A percentile compares a stretch with the other conserved stretches of the same genome.
phyloP scores from a whole-genome alignment of 1,284 basidiomycete genomes.

The Anthracocystis panici-leucophaei region DNA sequence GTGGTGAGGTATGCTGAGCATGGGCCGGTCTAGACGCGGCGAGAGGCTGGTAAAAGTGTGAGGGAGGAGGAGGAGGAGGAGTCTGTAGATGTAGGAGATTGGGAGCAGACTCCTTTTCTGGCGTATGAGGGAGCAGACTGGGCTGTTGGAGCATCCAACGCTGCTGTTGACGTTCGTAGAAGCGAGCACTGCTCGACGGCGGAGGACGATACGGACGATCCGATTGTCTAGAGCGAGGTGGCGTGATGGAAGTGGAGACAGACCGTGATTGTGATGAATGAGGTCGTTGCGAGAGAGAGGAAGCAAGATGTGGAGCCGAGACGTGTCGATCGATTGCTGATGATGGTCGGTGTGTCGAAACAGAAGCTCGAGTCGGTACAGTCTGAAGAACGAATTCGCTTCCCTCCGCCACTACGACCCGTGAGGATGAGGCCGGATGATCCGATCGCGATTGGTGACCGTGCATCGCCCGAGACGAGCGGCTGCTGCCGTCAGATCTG shows the following conservation, averaged over 20 bases:
- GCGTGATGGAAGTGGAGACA: slow-evolving; percentile 21
- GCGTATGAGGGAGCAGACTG: not conserved
- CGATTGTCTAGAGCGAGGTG: slow-evolving; percentile 18
- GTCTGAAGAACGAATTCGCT: slow-evolving; percentile 42
- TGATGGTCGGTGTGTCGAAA: slow-evolving; percentile 7
- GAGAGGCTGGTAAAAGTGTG: not conserved
- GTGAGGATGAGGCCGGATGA: slow-evolving; percentile 8
- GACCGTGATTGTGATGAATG: slow-evolving; percentile 11
- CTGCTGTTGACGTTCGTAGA: slow-evolving; percentile 41
- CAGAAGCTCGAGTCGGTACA: slow-evolving; percentile 10
- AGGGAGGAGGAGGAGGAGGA: not conserved
- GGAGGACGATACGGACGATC: slow-evolving; percentile 45
- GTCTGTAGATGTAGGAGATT: slow-evolving; percentile 1
- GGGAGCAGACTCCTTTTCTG: not conserved
- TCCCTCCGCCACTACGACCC: slow-evolving; percentile 34
- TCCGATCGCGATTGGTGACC: not conserved
- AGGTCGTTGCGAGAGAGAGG: slow-evolving; percentile 3
- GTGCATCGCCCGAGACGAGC: slow-evolving; percentile 18
- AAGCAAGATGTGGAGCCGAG: slow-evolving; percentile 9
- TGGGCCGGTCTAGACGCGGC: not conserved
- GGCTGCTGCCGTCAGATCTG: slow-evolving; percentile 9
- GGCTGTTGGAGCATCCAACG: slow-evolving; percentile 28
- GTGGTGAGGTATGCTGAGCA: slow-evolving; percentile 2
- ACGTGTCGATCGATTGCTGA: slow-evolving; percentile 11
- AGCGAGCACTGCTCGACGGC: slow-evolving; percentile 45